These are phyloP conservation scores for Micromonas pusilla DNA, from an alignment of 139 green algal species.

Conservation along the genomic window DNA sequence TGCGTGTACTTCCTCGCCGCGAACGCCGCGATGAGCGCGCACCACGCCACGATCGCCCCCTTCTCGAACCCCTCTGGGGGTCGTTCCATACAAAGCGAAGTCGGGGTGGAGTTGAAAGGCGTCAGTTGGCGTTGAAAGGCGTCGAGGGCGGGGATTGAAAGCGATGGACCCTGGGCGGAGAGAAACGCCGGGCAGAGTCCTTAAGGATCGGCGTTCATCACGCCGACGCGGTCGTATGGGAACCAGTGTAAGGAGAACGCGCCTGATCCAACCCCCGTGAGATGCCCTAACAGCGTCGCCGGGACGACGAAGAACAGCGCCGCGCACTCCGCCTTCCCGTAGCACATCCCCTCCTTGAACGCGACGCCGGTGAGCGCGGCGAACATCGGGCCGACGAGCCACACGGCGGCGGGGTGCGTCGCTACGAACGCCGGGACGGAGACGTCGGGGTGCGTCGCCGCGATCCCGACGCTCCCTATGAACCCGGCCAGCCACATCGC, in stretches of 20 bases:
- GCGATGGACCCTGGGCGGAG: too few relatives aligned
- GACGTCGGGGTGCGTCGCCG: not conserved
- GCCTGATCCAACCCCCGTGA: conserved; percentile 29
- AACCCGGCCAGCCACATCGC: not conserved
- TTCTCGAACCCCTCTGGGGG: conserved; percentile 11
- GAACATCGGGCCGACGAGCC: conserved; percentile 82
- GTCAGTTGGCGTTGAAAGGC: too few relatives aligned
- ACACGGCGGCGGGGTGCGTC: conserved; percentile 59
- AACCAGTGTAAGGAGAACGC: too few relatives aligned
- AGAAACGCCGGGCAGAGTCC: too few relatives aligned
- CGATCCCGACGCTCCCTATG: not conserved
- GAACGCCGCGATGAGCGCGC: conserved; percentile 49
- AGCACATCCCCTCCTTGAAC: conserved; percentile 86
- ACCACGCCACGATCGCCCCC: conserved; percentile 29
- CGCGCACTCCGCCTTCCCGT: conserved; percentile 66
- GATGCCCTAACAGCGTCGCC: conserved; percentile 31
- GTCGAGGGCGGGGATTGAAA: too few relatives aligned
- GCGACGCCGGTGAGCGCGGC: conserved; percentile 79
- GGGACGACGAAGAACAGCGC: conserved; percentile 63
- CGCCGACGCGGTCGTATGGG: too few relatives aligned
- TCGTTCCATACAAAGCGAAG: too few relatives aligned
- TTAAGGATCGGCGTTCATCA: too few relatives aligned
- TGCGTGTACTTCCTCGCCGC: conserved; percentile 83
- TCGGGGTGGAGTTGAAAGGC: too few relatives aligned
- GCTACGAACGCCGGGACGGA: conserved; percentile 54